Conservation (phyloP, 2,329 filamentous ascomycete genomes). For the Aureobasidium subglaciale region DNA sequence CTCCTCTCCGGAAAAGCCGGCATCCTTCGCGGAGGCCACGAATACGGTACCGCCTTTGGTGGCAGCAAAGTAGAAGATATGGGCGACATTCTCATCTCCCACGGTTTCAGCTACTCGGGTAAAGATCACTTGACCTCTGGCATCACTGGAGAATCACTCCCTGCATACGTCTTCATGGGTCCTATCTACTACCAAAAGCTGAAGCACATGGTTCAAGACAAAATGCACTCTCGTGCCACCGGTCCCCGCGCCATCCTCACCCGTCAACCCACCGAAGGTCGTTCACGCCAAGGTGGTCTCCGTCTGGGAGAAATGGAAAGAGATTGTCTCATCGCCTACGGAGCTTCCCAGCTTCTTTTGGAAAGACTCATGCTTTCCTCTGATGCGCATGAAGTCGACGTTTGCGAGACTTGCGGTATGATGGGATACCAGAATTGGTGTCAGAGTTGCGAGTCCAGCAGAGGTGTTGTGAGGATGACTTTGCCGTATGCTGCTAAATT, state of each 20-base stretch:
- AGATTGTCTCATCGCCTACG: slow-evolving; percentile 95
- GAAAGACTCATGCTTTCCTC: slow-evolving; percentile 93
- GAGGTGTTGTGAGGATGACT: slow-evolving; percentile 82
- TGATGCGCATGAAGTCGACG: slow-evolving; percentile 83
- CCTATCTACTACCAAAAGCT: slow-evolving; percentile 99
- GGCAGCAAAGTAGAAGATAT: slow-evolving; percentile 83
- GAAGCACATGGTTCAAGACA: slow-evolving; percentile 99
- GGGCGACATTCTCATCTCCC: slow-evolving; percentile 72
- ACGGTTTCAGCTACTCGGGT: slow-evolving; percentile 93
- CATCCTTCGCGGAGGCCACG: slow-evolving; percentile 72
- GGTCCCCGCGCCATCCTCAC: slow-evolving; percentile 89
- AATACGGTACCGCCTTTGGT: slow-evolving; percentile 85
- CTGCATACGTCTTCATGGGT: slow-evolving; percentile 96
- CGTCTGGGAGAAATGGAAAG: slow-evolving; percentile 98
- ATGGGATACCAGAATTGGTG: slow-evolving; percentile 96
- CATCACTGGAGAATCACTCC: slow-evolving; percentile 86
- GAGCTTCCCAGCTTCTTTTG: slow-evolving; percentile 81
- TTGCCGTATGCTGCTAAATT: slow-evolving; percentile 98
- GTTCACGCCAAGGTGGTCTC: slow-evolving; percentile 84
- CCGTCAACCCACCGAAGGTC: slow-evolving; percentile 90
- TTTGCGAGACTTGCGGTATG: slow-evolving; percentile 88
- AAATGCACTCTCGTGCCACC: slow-evolving; percentile 93
- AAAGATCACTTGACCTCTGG: slow-evolving; percentile 96
- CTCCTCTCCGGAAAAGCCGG: slow-evolving; percentile 91
- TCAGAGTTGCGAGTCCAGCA: slow-evolving; percentile 80